Evolutionary conservation across 78 protist species (phyloP), one percentile per base, ranked within the genome.

Genomic region (Anaeramoeba flamelloides): DNA sequence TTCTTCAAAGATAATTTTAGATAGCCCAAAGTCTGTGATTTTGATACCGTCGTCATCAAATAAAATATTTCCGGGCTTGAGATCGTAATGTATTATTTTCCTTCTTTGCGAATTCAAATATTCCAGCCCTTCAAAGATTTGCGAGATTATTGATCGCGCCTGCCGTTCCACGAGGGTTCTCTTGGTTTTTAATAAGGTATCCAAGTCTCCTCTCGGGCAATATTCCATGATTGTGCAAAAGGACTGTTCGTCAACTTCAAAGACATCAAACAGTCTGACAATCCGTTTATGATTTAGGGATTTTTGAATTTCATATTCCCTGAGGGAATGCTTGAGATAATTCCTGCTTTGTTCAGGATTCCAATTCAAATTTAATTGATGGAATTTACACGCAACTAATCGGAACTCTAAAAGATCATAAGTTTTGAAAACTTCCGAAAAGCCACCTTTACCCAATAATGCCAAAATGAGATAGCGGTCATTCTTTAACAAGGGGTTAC

Each of bases 341-440:
- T 31, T 69, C 36, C 37, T 38, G 74, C 88, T 88, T 53, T 84
- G 78, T 76, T 41, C 84, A 0, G 69, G 89, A 1, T 75, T 1
- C 97, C 96, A 93, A 30, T 38, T 33, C 1, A 8, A 31, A 40
- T 83, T 74, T 64, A 94, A 34, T 30, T 82, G 90, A 84, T 94
- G 97, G 1, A 94, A 76, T 87, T 94, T 94, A 82, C 95, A 91
- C 0, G 96, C 95, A n/a, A 92, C 96, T 1, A 64, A 0, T 26
- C 65, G n/a, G 31, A 2, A 1, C n/a, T 80, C 81, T 8, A 12
- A 34, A 4, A 88, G 40, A 77, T 92, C 96, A 76, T 36, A 90
- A 22, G 91, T 96, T 84, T 85, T 87, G 39, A 33, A 92, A 36
- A 93, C 96, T 38, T 90, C 94, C 17, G 85, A 31, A 85, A 92